These are phyloP conservation scores for Dactylellina parvicollis DNA, from an alignment of 2,329 filamentous ascomycete species.

Conservation along the genomic window DNA sequence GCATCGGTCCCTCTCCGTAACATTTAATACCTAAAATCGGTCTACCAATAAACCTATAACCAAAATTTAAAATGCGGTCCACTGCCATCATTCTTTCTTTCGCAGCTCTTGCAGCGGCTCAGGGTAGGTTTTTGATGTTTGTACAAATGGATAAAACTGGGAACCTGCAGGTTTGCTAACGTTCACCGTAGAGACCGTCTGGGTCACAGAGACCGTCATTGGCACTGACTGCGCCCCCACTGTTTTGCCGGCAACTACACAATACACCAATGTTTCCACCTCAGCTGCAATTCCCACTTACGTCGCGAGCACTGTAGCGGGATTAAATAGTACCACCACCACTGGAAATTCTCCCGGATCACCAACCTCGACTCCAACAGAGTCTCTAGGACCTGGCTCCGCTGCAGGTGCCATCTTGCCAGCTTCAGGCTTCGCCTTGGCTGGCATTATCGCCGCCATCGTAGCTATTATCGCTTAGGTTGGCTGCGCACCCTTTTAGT, in stretches of 20 bases:
- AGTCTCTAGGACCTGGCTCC: constrained; percentile 12
- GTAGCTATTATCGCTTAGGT: constrained; percentile 39
- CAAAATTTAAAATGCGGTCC: constrained; percentile 51
- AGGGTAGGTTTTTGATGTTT: constrained; percentile 18
- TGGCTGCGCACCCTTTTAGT: no score
- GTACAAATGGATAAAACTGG: neutral
- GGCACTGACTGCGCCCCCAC: constrained; percentile 47
- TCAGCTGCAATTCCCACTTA: constrained; percentile 15
- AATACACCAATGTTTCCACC: constrained; percentile 25
- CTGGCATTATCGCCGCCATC: constrained; percentile 39
- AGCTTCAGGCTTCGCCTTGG: constrained; percentile 42
- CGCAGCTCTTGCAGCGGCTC: constrained; percentile 37
- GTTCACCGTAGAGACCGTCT: constrained; percentile 38
- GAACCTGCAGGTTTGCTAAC: neutral
- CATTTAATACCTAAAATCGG: neutral
- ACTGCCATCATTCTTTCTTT: constrained; percentile 32
- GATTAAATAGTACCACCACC: constrained; percentile 8
- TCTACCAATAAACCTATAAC: neutral
- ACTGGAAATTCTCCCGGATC: constrained; percentile 24
- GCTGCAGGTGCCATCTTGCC: constrained; percentile 32
- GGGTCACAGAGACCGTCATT: constrained; percentile 48
- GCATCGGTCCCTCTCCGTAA: neutral
- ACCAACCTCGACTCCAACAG: constrained; percentile 35
- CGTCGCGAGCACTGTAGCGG: constrained; percentile 3
- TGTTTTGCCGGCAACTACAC: constrained; percentile 17